These are phyloP conservation scores for grape (Vitis vinifera) DNA, from an alignment of 164 flowering plant genomes.

Conservation along the genomic window ASM3070453v1 NC_081805.1:8218501-8219000, in stretches of 20 bases:
- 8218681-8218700: slow-evolving; percentile 88
- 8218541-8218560: slow-evolving; percentile 74
- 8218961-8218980: too few relatives aligned
- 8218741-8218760: background rate
- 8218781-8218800: too few relatives aligned
- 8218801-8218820: too few relatives aligned
- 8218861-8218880: too few relatives aligned
- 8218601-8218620: slow-evolving; percentile 69
- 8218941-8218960: too few relatives aligned
- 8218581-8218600: slow-evolving; percentile 61
- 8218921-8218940: too few relatives aligned
- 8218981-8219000: too few relatives aligned
- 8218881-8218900: too few relatives aligned
- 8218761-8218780: too few relatives aligned
- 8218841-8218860: too few relatives aligned
- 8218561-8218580: slow-evolving; percentile 82
- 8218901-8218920: too few relatives aligned
- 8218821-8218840: too few relatives aligned
- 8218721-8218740: slow-evolving; percentile 3
- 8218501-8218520: slow-evolving; percentile 94
- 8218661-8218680: slow-evolving; percentile 85
- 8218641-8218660: slow-evolving; percentile 76
- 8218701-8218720: slow-evolving; percentile 86
- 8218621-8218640: slow-evolving; percentile 66
- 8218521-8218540: slow-evolving; percentile 85